A percentile compares a stretch with the other conserved stretches of the same genome.
phyloP scores from a whole-genome alignment of 306 rosid species.

The Senna tora region DNA sequence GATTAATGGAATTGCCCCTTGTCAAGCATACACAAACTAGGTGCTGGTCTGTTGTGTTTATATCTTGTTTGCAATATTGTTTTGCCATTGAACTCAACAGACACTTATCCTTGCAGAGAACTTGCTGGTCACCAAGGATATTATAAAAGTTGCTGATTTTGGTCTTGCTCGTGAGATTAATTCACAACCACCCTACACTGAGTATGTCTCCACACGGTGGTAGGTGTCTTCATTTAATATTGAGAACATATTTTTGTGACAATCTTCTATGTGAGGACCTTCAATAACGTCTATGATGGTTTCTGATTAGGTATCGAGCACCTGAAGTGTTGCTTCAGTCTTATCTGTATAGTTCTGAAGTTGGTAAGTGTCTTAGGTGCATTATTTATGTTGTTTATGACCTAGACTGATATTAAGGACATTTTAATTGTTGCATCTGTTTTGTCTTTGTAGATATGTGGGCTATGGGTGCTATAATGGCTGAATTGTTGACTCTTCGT shows the following conservation, averaged over 20 bases:
- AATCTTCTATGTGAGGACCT: constrained; percentile 14
- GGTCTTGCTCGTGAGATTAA: constrained; percentile 92
- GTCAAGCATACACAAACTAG: background rate
- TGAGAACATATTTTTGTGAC: background rate
- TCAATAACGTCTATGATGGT: constrained; percentile 16
- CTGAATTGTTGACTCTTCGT: constrained; percentile 87
- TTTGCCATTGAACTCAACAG: constrained; percentile 24
- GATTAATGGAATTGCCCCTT: background rate
- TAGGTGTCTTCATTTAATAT: constrained; percentile 43
- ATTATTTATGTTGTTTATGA: constrained; percentile 12
- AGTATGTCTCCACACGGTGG: constrained; percentile 97
- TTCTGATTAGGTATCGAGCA: constrained; percentile 86
- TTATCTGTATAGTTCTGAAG: constrained; percentile 77
- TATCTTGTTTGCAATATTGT: constrained; percentile 2
- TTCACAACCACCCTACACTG: constrained; percentile 92
- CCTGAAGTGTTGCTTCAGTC: constrained; percentile 99
- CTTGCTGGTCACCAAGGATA: constrained; percentile 79
- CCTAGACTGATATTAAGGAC: constrained; percentile 14
- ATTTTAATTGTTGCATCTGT: constrained; percentile 14
- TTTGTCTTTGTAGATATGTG: constrained; percentile 72
- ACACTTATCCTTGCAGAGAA: constrained; percentile 59
- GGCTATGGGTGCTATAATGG: constrained; percentile 99
- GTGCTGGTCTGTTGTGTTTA: constrained; percentile 1
- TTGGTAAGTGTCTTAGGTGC: constrained; percentile 65
- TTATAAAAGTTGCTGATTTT: constrained; percentile 92